Base-by-base conservation (phyloP, 768 basidiomycete species). In the Rhodosporidiobolus odoratus region DNA sequence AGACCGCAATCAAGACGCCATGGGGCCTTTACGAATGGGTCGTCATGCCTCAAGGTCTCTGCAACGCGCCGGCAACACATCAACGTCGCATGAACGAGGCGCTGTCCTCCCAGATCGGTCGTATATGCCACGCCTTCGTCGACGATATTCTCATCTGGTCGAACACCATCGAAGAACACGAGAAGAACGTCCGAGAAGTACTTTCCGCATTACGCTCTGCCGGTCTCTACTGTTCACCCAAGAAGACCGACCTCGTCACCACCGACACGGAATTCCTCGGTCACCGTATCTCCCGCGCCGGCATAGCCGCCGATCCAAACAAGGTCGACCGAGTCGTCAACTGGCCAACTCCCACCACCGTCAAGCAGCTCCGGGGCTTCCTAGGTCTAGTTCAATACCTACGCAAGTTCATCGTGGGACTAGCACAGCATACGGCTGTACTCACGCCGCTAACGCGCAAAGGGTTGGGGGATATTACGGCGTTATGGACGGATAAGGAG, bases 91-190 rank as follows among this genome's bases (percentile, higher is more conserved):
- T 75, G 9, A 75, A 75, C 62, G 58, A 71, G 30, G 69, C 66
- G 6, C 48, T 75, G 2, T 23, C 47, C 15, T 30, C 62, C 35
- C 54, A 61, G n/a, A 58, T 62, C 32, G 60, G 61, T 8, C 35
- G 21, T 9, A 19, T 17, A 15, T 62, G 59, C 34, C 23, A 47
- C 8, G 62, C 38, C 45, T 58, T 57, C 62, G 64, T 83, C 37
- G 82, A 83, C 66, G 78, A 83, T 73, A 81, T 84, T 62, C 75
- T 84, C 25, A 82, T 83, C 32, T 84, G 80, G 61, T 81, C 81
- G 45, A 54, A 74, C 23, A 66, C 74, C n/a, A 71, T 71, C 34
- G 75, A 79, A 27, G 78, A 82, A 35, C 82, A 83, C 58, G 71
- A 77, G n/a, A 25, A 52, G 3, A 79, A 79, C n/a, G 78, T 81